These are phyloP conservation scores for Sugiyamaella xylanicola DNA, from an alignment of 1,139 yeast species.

Conservation along the genomic window DNA sequence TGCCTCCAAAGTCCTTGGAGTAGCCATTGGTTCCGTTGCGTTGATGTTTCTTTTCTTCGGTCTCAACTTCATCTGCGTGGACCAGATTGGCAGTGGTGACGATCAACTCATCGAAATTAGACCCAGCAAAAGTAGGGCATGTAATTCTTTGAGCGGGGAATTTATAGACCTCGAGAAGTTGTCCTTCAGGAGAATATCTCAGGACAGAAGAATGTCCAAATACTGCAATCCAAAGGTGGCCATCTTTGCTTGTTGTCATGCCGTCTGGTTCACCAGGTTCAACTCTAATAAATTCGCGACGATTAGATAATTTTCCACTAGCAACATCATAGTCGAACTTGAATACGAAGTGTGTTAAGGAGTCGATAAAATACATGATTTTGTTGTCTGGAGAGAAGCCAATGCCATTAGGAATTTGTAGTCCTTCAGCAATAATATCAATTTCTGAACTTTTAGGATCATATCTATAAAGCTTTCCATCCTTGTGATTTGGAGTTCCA, in stretches of 20 bases:
- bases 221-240: constrained; percentile 68
- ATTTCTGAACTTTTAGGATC: constrained; percentile 9
- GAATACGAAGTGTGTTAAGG: constrained; percentile 61
- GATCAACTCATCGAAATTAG: constrained; percentile 56
- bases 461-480: constrained; percentile 39
- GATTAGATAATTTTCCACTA: constrained; percentile 51
- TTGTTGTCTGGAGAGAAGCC: constrained; percentile 60
- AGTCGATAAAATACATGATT: constrained; percentile 71
- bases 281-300: constrained; percentile 40
- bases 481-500: constrained; percentile 25
- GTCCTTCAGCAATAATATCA: constrained; percentile 24
- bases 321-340: constrained; percentile 58
- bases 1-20: constrained; percentile 57
- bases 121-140: constrained; percentile 75
- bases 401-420: constrained; percentile 60
- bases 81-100: constrained; percentile 67
- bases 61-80: constrained; percentile 39
- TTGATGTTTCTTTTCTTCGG: constrained; percentile 16
- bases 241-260: constrained; percentile 60
- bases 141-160: constrained; percentile 68
- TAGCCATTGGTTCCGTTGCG: constrained; percentile 17
- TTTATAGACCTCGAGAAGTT: constrained; percentile 52
- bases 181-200: constrained; percentile 51
- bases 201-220: constrained; percentile 64
- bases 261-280: constrained; percentile 68